These are phyloP conservation scores for Termitomyces sp. DNA, from an alignment of 768 basidiomycete species.

Conservation along the genomic window DNA sequence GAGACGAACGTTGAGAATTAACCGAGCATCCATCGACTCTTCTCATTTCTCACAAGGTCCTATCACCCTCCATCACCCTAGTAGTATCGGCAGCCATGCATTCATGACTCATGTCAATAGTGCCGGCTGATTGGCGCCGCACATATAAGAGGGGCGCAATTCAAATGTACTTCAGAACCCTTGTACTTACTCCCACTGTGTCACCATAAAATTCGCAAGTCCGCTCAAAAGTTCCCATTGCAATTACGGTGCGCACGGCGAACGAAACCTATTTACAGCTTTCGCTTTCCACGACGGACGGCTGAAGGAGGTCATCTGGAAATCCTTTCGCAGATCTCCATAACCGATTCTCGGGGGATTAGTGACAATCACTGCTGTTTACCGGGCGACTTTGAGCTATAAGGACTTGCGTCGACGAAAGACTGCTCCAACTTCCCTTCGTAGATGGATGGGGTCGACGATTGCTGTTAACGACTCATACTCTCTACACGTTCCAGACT, in stretches of 20 bases:
- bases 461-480: background rate
- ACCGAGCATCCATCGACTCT: background rate
- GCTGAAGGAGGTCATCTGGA: background rate
- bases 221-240: background rate
- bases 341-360: background rate
- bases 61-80: background rate
- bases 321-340: conserved; percentile 2
- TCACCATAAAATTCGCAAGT: background rate
- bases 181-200: background rate
- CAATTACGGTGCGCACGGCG: background rate
- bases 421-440: background rate
- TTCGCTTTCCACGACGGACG: background rate
- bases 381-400: background rate
- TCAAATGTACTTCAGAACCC: background rate
- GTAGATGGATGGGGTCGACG: background rate
- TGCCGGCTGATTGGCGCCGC: background rate
- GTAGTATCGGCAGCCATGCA: background rate
- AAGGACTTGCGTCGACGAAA: background rate
- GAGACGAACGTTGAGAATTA: background rate
- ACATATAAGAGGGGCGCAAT: background rate
- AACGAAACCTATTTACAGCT: background rate
- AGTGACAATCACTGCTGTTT: background rate
- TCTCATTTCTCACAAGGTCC: background rate
- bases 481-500: background rate
- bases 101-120: background rate